phyloP scores from a whole-genome alignment of 805 yeast species.

The Pichia occidentalis region DNA sequence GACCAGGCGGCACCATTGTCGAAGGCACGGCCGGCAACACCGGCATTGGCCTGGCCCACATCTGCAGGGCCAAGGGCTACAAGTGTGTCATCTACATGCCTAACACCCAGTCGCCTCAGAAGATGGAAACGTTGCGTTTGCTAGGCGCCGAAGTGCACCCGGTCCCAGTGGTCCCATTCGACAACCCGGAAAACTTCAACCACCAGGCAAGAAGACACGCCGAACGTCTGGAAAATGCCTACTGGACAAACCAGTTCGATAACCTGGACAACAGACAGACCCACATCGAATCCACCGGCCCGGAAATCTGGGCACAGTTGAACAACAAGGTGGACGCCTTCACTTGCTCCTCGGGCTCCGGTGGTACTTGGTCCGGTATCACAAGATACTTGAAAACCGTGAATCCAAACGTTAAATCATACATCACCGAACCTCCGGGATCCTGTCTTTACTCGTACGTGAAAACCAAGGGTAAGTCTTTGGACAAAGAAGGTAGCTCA shows the following conservation, averaged over 20 bases:
- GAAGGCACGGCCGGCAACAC: slow-evolving; percentile 98
- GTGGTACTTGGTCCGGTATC: slow-evolving; percentile 86
- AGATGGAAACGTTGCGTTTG: slow-evolving; percentile 65
- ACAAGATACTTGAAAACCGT: slow-evolving; percentile 73
- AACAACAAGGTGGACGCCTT: slow-evolving; percentile 78
- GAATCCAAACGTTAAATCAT: slow-evolving; percentile 52
- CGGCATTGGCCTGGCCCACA: slow-evolving; percentile 83
- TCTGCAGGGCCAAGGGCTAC: slow-evolving; percentile 79
- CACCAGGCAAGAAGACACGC: slow-evolving; percentile 87
- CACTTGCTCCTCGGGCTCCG: slow-evolving; percentile 90
- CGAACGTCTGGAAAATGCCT: slow-evolving; percentile 66
- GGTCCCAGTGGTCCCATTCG: slow-evolving; percentile 81
- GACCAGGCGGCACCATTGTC: slow-evolving; percentile 79
- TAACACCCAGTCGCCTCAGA: slow-evolving; percentile 75
- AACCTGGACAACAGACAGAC: slow-evolving; percentile 83
- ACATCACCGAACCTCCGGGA: slow-evolving; percentile 92
- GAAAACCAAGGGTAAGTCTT: slow-evolving; percentile 57
- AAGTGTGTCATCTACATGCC: slow-evolving; percentile 88
- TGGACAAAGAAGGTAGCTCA: slow-evolving; percentile 73
- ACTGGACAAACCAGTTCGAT: slow-evolving; percentile 95
- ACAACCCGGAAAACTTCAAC: slow-evolving; percentile 79
- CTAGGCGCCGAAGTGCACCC: slow-evolving; percentile 86
- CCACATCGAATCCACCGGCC: slow-evolving; percentile 87
- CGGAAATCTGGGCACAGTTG: slow-evolving; percentile 85
- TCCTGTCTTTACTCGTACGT: slow-evolving; percentile 76